These are phyloP conservation scores for Tuber umbilicatum DNA, from an alignment of 495 filamentous ascomycete genomes.

Conservation along the genomic window DNA sequence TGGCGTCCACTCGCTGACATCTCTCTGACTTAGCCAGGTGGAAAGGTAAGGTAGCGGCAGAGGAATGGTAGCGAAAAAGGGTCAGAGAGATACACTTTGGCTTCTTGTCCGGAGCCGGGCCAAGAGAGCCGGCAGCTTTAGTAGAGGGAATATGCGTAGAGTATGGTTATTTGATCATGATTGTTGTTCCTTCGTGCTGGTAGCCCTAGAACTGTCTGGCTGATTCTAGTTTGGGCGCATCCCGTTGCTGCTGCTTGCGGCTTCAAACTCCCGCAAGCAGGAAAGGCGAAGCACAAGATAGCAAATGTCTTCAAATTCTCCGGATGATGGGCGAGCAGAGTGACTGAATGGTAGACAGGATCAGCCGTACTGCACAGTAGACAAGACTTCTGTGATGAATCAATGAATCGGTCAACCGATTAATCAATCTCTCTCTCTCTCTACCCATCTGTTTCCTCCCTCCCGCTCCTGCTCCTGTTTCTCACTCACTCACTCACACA, in stretches of 20 bases:
- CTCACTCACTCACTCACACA: conserved; percentile 9
- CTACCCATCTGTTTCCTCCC: not conserved
- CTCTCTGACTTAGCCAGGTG: not conserved
- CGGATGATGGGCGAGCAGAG: not conserved
- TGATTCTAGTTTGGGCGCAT: not conserved
- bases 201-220: not conserved
- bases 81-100: not conserved
- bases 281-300: not conserved
- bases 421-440: not conserved
- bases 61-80: not conserved
- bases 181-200: conserved; percentile 1
- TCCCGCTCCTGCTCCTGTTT: not conserved
- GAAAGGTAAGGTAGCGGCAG: not conserved
- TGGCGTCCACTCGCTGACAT: not conserved
- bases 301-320: conserved; percentile 3
- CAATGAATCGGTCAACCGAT: conserved; percentile 3
- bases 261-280: conserved; percentile 3
- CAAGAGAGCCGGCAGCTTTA: not conserved
- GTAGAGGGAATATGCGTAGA: not conserved
- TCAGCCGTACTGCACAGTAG: not conserved
- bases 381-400: not conserved
- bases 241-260: not conserved
- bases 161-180: not conserved
- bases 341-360: conserved; percentile 1
- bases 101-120: not conserved